These are phyloP conservation scores for Trametopsis cervina DNA, from an alignment of 768 basidiomycete genomes.

Conservation along the genomic window DNA sequence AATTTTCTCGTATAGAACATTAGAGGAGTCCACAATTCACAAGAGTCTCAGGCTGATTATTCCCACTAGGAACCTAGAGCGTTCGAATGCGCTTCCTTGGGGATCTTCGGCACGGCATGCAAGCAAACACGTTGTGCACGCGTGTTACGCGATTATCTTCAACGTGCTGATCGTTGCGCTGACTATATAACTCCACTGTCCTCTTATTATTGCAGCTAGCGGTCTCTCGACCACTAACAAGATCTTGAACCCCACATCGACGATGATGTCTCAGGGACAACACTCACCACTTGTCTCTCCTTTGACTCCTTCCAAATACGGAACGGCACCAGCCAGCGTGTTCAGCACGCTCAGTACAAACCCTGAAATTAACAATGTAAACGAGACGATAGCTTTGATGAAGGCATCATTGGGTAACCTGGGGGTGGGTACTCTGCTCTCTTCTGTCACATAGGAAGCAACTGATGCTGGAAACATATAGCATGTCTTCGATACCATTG, in stretches of 20 bases:
- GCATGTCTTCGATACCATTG: constrained; percentile 39
- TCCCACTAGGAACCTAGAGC: neutral
- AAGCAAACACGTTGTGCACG: neutral
- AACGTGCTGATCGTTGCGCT: no score
- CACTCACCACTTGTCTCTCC: constrained; percentile 4
- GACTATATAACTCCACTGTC: no score
- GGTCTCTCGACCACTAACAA: no score
- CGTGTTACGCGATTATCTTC: no score
- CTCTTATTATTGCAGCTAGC: no score
- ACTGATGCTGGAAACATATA: constrained; percentile 15
- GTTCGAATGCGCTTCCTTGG: neutral
- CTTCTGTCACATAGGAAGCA: neutral
- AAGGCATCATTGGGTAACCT: constrained; percentile 26
- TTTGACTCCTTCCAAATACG: neutral
- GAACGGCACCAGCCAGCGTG: neutral
- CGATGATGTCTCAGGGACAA: no score
- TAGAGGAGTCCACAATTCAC: neutral
- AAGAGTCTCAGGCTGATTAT: neutral
- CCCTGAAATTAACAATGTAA: constrained; percentile 1
- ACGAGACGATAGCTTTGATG: constrained; percentile 17
- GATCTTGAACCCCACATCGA: no score
- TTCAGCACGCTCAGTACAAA: neutral
- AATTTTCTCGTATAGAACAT: neutral
- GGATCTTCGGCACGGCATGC: neutral
- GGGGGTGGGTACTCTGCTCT: constrained; percentile 20